These are phyloP conservation scores for Arctium lappa DNA, from an alignment of 129 eudicot species.

Conservation along the genomic window DNA sequence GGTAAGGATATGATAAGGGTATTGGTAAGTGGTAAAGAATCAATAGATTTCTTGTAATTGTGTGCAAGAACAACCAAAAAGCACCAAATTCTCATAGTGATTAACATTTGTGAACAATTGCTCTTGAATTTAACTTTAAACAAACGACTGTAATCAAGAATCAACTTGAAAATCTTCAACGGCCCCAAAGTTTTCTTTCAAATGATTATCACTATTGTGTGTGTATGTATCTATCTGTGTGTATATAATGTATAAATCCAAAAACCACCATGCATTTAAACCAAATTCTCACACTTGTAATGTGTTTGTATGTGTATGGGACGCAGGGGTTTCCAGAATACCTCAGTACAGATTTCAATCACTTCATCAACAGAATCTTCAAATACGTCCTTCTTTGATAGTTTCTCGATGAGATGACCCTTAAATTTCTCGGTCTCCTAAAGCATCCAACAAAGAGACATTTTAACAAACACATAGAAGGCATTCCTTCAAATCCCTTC, in stretches of 20 bases:
- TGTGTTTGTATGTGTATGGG: background rate
- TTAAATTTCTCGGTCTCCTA: conserved; percentile 77
- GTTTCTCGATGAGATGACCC: conserved; percentile 43
- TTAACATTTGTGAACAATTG: background rate
- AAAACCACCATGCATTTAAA: background rate
- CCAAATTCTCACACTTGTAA: background rate
- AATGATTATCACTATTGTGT: background rate
- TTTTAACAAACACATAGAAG: conserved; percentile 16
- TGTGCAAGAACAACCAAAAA: background rate
- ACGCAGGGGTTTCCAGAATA: background rate
- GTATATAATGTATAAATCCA: background rate
- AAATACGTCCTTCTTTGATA: conserved; percentile 64
- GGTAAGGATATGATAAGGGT: background rate
- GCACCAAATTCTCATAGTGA: no score
- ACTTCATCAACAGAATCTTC: conserved; percentile 72
- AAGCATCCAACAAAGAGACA: conserved; percentile 3
- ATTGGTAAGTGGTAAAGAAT: background rate
- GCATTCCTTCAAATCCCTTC: background rate
- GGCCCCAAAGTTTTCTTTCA: background rate
- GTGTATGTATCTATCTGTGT: background rate
- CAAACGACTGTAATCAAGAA: background rate
- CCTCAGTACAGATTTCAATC: conserved; percentile 71
- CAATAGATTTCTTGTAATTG: background rate
- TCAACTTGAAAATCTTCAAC: background rate
- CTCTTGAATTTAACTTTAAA: background rate